Conservation (phyloP, 1,284 basidiomycete species). For the Gymnopus androsaceus region DNA sequence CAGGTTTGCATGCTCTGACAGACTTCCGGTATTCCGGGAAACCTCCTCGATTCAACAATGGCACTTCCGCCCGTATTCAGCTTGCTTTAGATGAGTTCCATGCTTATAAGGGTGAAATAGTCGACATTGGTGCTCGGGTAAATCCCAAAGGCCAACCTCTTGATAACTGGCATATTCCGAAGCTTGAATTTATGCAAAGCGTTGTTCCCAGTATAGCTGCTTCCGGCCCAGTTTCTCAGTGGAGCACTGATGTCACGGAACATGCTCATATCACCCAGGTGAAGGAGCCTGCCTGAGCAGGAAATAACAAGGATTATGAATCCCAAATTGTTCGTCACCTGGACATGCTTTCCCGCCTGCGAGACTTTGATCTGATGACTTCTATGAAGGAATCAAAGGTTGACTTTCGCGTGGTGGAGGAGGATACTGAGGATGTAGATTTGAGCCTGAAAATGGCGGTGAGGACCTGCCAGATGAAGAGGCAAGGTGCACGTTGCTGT, state of each 20-base stretch:
- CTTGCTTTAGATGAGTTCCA: slow-evolving; percentile 29
- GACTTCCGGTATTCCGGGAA: slow-evolving; percentile 35
- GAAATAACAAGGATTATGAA: slow-evolving; percentile 24
- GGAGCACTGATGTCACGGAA: slow-evolving; percentile 22
- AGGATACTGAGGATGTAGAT: not conserved
- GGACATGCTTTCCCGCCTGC: slow-evolving; percentile 12
- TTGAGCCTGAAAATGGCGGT: too few species aligned
- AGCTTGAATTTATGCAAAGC: slow-evolving; percentile 22
- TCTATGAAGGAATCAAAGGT: not conserved
- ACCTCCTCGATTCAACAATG: slow-evolving; percentile 22
- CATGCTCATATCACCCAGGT: slow-evolving; percentile 24
- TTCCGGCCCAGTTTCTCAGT: slow-evolving; percentile 20
- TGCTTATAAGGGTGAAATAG: slow-evolving; percentile 26
- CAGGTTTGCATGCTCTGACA: slow-evolving; percentile 28
- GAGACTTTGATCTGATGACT: not conserved
- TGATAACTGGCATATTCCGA: slow-evolving; percentile 17
- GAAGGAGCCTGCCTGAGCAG: slow-evolving; percentile 21
- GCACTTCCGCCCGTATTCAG: slow-evolving; percentile 17
- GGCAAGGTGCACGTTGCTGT: not conserved
- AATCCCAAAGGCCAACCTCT: not conserved
- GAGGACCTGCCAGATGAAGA: too few species aligned
- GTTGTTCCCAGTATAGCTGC: slow-evolving; percentile 17
- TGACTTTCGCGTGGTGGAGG: not conserved
- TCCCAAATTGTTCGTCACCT: slow-evolving; percentile 24
- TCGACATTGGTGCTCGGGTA: slow-evolving; percentile 22